Conservation (phyloP, 805 yeast genomes). For the Ogataea wickerhamii region DNA sequence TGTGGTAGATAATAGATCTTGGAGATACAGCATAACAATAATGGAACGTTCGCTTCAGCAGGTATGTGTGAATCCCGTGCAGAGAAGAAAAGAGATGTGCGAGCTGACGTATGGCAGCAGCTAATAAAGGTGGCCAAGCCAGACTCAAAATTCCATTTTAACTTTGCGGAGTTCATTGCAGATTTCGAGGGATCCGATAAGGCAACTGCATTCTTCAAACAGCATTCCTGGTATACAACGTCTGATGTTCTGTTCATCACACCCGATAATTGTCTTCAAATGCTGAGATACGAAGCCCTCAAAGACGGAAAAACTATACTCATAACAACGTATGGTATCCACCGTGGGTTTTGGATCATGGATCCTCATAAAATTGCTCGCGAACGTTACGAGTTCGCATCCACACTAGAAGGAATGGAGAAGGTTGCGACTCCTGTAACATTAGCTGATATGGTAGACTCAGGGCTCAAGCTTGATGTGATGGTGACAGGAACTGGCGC, state of each 20-base stretch:
- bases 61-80: neutral
- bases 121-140: constrained; percentile 30
- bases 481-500: constrained; percentile 34
- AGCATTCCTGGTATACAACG: constrained; percentile 12
- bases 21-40: too few relatives aligned
- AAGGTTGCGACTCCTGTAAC: constrained; percentile 21
- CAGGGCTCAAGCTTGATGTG: constrained; percentile 17
- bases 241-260: constrained; percentile 25
- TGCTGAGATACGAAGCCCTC: constrained; percentile 23
- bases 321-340: constrained; percentile 31
- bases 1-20: too few relatives aligned
- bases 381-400: constrained; percentile 21
- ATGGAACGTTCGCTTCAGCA: neutral
- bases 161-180: constrained; percentile 32
- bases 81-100: constrained; percentile 22
- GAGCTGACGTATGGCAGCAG: constrained; percentile 27
- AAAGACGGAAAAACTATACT: constrained; percentile 25
- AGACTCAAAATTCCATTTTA: constrained; percentile 29
- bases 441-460: constrained; percentile 16
- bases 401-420: constrained; percentile 33
- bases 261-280: constrained; percentile 32
- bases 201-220: constrained; percentile 19
- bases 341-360: constrained; percentile 27
- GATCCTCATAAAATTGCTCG: constrained; percentile 23
- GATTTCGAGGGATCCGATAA: constrained; percentile 29